Evolutionary conservation across 805 yeast genomes (phyloP).

Genomic region (Isabelozyma pseudorhagii): DNA sequence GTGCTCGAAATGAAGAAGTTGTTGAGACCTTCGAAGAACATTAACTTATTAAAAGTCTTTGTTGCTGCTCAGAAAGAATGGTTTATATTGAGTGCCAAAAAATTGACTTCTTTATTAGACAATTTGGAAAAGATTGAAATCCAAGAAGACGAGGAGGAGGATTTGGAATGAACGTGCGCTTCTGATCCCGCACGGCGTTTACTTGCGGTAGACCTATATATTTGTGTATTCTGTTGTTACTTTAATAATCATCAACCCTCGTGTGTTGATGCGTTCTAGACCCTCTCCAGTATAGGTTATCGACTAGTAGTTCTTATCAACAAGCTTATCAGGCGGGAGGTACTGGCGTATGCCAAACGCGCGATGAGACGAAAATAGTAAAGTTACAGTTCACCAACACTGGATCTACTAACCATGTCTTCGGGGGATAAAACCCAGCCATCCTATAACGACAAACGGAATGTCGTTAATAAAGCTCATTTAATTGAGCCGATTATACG

Average conservation of each 20-base stretch:
- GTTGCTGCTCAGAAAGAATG: slow-evolving; percentile 66
- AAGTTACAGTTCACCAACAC: not conserved
- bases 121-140: slow-evolving; percentile 32
- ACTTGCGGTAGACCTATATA: not conserved
- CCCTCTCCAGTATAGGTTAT: not conserved
- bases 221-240: not conserved
- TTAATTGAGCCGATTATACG: slow-evolving; percentile 41
- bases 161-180: not conserved
- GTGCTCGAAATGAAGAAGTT: slow-evolving; percentile 76
- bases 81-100: slow-evolving; percentile 32
- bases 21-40: slow-evolving; percentile 62
- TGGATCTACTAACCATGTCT: not conserved
- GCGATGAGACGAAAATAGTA: not conserved
- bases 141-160: slow-evolving; percentile 20
- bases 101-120: slow-evolving; percentile 26
- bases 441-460: slow-evolving; percentile 25
- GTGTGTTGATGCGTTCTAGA: not conserved
- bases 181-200: not conserved
- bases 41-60: slow-evolving; percentile 62
- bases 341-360: not conserved
- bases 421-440: slow-evolving; percentile 14
- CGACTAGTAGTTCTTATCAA: too few relatives aligned
- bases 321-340: not conserved
- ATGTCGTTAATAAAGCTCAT: slow-evolving; percentile 25
- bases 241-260: too few relatives aligned